Conservation (phyloP, 192 early-diverging fungal genomes). For the Gonapodya sp. region DNA sequence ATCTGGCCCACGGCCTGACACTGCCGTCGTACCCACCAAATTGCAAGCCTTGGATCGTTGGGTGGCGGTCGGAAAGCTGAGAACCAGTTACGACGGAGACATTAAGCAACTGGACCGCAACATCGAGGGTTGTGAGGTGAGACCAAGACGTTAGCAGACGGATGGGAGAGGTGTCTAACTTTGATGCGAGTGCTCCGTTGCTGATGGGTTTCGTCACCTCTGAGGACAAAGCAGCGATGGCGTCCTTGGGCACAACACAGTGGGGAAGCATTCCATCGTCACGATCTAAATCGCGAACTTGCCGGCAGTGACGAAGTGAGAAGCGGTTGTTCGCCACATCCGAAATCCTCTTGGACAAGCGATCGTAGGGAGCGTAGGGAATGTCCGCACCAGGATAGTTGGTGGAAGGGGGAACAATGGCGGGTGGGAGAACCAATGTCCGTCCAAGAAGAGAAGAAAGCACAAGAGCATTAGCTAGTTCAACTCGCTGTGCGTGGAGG, state of each 20-base stretch:
- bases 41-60: not conserved
- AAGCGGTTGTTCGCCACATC: not conserved
- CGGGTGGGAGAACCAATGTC: not conserved
- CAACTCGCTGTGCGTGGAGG: not conserved
- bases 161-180: too few species aligned
- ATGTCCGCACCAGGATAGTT: not conserved
- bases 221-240: not conserved
- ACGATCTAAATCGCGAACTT: not conserved
- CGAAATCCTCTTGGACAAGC: not conserved
- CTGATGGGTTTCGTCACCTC: not conserved
- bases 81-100: not conserved
- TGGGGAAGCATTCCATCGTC: not conserved
- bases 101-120: not conserved
- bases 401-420: not conserved
- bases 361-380: not conserved
- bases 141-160: not conserved
- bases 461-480: not conserved
- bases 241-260: not conserved
- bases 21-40: not conserved
- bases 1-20: not conserved
- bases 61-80: not conserved
- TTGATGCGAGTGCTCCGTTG: not conserved
- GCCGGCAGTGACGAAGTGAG: not conserved
- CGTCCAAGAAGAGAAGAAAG: not conserved
- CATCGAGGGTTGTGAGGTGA: not conserved